Conservation (phyloP, 768 basidiomycete species). For the Leccinum imitatum region DNA sequence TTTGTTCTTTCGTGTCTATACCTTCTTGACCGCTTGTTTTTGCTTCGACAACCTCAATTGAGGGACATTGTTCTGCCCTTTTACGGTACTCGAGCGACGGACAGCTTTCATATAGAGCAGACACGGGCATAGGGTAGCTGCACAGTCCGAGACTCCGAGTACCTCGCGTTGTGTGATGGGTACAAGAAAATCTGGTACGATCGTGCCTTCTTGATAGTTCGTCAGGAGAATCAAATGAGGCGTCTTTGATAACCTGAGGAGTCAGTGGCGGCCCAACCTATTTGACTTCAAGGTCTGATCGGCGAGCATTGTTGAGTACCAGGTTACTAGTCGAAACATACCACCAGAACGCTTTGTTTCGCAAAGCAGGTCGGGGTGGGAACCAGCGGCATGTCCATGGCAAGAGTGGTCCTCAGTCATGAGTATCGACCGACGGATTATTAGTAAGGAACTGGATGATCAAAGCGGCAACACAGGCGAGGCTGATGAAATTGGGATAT, state of each 20-base stretch:
- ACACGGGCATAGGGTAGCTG: neutral
- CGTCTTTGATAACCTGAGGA: neutral
- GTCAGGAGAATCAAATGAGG: neutral
- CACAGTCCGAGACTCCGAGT: neutral
- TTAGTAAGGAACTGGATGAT: too few species aligned
- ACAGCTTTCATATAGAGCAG: neutral
- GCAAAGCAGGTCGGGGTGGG: too few species aligned
- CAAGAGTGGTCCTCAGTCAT: too few species aligned
- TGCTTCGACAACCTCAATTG: constrained; percentile 11
- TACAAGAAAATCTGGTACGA: neutral
- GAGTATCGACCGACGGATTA: too few species aligned
- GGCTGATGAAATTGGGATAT: neutral
- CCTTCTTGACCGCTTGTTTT: constrained; percentile 21
- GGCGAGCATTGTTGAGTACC: neutral
- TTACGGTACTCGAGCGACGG: neutral
- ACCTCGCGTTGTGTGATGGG: neutral
- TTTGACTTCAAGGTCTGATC: neutral
- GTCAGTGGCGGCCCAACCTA: neutral
- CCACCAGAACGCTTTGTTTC: too few species aligned
- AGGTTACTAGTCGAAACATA: too few species aligned
- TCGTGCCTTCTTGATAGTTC: neutral
- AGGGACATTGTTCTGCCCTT: constrained; percentile 1
- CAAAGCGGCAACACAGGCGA: too few species aligned
- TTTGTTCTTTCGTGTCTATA: constrained; percentile 7
- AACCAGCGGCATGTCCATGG: too few species aligned